Evolutionary conservation across 1,284 basidiomycete genomes (phyloP).

Genomic region (Leccinum pachyderme): DNA sequence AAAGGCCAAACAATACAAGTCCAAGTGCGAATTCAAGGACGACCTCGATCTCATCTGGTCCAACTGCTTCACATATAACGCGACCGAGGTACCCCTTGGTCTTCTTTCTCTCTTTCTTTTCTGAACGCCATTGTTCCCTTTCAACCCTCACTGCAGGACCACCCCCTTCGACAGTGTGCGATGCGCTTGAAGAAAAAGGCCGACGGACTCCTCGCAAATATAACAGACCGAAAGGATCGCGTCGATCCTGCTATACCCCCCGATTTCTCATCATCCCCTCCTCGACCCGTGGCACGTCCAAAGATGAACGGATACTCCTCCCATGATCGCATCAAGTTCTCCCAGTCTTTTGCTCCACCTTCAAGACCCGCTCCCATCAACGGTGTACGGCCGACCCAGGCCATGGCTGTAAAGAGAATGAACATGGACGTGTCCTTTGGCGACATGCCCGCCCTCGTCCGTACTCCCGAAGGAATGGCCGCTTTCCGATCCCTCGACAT

Average conservation of each 20-base stretch:
- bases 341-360: constrained; percentile 12
- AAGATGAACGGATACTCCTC: constrained; percentile 30
- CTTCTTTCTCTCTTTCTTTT: not conserved
- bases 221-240: constrained; percentile 85
- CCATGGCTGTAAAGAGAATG: constrained; percentile 13
- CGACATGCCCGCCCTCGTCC: constrained; percentile 70
- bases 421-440: constrained; percentile 48
- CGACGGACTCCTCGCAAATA: constrained; percentile 79
- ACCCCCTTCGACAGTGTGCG: constrained; percentile 81
- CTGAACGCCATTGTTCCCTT: not conserved
- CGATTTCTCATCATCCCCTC: constrained; percentile 21
- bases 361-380: constrained; percentile 17
- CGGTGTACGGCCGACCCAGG: constrained; percentile 15
- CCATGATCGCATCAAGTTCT: constrained; percentile 19
- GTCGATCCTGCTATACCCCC: constrained; percentile 52
- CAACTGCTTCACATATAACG: constrained; percentile 93
- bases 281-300: constrained; percentile 29
- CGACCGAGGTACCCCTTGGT: constrained; percentile 65
- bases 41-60: constrained; percentile 97
- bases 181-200: constrained; percentile 77
- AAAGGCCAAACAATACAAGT: constrained; percentile 89
- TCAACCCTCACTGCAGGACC: constrained; percentile 43
- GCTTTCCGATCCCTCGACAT: constrained; percentile 56
- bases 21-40: constrained; percentile 88
- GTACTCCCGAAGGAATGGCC: constrained; percentile 78